phyloP scores from a whole-genome alignment of 352 stramenopile genomes.

The Globisporangium nunn region DNA sequence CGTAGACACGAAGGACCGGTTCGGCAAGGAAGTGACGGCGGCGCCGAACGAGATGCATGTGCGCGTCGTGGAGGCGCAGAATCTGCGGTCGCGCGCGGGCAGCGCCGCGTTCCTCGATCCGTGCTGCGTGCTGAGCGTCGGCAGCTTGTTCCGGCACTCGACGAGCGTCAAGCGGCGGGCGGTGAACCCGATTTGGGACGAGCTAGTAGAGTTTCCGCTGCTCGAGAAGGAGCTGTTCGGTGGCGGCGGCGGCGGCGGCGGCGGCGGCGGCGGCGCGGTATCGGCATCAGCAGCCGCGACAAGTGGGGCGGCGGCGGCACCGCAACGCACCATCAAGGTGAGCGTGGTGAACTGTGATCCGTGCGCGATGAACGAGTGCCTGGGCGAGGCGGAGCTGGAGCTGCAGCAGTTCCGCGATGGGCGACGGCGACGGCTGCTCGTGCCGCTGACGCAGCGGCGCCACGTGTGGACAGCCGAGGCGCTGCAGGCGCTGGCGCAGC shows the following conservation, averaged over 20 bases:
- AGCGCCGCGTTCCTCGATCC: constrained; percentile 34
- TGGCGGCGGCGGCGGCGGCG: background rate
- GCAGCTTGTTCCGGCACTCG: constrained; percentile 22
- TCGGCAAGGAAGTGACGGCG: constrained; percentile 25
- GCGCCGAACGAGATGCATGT: constrained; percentile 54
- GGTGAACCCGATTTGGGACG: constrained; percentile 33
- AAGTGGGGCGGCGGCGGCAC: too few relatives aligned
- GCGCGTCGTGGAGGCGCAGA: constrained; percentile 38
- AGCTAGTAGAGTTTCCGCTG: constrained; percentile 23
- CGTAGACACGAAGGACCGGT: constrained; percentile 35
- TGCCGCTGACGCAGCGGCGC: constrained; percentile 41
- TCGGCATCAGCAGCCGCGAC: too few relatives aligned
- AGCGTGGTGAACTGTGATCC: constrained; percentile 51
- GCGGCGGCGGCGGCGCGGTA: too few relatives aligned
- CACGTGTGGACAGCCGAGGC: constrained; percentile 43
- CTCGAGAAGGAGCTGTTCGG: constrained; percentile 17
- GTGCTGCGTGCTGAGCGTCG: constrained; percentile 41
- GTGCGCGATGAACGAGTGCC: constrained; percentile 39
- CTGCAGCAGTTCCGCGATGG: constrained; percentile 29
- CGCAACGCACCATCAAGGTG: constrained; percentile 27
- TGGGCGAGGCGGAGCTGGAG: constrained; percentile 47
- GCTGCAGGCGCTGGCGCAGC: constrained; percentile 36
- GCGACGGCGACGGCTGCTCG: constrained; percentile 24
- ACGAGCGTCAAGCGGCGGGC: constrained; percentile 36
- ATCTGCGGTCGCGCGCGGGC: constrained; percentile 24